These are phyloP conservation scores for Acacia acuminata DNA, from an alignment of 306 rosid species.

Conservation along the genomic window DNA sequence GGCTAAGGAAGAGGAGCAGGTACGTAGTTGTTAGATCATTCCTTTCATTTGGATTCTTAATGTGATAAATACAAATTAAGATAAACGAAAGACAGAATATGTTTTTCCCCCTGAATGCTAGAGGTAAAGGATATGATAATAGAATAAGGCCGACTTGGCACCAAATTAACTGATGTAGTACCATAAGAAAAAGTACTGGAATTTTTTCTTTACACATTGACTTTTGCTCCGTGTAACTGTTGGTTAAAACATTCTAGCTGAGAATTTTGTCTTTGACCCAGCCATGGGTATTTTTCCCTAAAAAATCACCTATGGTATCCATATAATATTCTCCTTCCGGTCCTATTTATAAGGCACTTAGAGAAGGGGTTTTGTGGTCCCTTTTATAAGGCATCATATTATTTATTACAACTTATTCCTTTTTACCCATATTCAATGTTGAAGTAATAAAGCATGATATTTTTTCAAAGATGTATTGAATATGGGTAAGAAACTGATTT, in stretches of 20 bases:
- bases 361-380: too few relatives aligned
- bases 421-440: too few relatives aligned
- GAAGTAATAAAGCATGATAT: too few relatives aligned
- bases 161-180: not conserved
- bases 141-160: not conserved
- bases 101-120: not conserved
- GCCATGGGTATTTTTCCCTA: constrained; percentile 4
- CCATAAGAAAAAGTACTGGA: not conserved
- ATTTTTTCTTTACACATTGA: constrained; percentile 17
- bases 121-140: not conserved
- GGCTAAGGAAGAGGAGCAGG: constrained; percentile 99
- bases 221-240: constrained; percentile 6
- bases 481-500: too few relatives aligned
- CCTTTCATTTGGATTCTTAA: constrained; percentile 7
- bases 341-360: too few relatives aligned
- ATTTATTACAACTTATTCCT: too few relatives aligned
- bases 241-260: constrained; percentile 25
- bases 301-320: constrained; percentile 3
- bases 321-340: not conserved
- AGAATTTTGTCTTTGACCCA: not conserved
- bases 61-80: constrained; percentile 9
- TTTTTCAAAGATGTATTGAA: too few relatives aligned
- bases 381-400: too few relatives aligned
- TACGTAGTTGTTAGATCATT: constrained; percentile 41
- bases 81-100: not conserved